Percentiles rank a stretch among this genome's conserved stretches.
These are phyloP conservation scores for Aeminium ludgeri DNA, from an alignment of 495 filamentous ascomycete species.

Conservation along the genomic window DNA sequence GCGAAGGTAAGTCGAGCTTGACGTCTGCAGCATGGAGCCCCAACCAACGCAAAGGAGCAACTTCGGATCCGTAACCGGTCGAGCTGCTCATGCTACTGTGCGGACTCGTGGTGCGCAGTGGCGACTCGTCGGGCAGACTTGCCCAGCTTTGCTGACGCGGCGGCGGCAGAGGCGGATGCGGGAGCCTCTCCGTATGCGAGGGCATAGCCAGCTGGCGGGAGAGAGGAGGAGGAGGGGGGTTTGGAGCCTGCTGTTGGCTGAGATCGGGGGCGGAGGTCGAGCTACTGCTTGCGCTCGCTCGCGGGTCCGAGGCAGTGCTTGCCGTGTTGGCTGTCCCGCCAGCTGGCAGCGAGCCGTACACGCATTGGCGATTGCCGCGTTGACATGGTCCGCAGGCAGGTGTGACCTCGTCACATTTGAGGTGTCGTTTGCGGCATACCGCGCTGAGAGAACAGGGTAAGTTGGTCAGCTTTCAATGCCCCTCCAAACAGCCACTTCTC, in stretches of 20 bases:
- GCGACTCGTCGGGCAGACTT: not conserved
- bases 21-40: slow-evolving; percentile 10
- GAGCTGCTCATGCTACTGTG: slow-evolving; percentile 11
- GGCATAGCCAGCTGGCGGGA: not conserved
- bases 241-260: not conserved
- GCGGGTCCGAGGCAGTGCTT: not conserved
- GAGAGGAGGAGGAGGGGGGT: not conserved
- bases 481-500: not conserved
- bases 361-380: slow-evolving; percentile 5
- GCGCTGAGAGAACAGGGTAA: not conserved
- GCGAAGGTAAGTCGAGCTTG: slow-evolving; percentile 2
- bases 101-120: slow-evolving; percentile 2
- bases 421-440: slow-evolving; percentile 10
- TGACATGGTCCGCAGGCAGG: slow-evolving; percentile 9
- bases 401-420: slow-evolving; percentile 7
- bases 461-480: not conserved
- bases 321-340: not conserved
- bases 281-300: not conserved
- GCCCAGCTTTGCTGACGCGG: not conserved
- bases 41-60: slow-evolving; percentile 14
- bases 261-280: not conserved
- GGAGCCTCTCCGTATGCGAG: not conserved
- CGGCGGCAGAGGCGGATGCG: not conserved
- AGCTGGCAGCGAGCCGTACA: slow-evolving; percentile 3
- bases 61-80: slow-evolving; percentile 6